These are phyloP conservation scores for Tremella yokohamensis DNA, from an alignment of 768 basidiomycete genomes.

Conservation along the genomic window DNA sequence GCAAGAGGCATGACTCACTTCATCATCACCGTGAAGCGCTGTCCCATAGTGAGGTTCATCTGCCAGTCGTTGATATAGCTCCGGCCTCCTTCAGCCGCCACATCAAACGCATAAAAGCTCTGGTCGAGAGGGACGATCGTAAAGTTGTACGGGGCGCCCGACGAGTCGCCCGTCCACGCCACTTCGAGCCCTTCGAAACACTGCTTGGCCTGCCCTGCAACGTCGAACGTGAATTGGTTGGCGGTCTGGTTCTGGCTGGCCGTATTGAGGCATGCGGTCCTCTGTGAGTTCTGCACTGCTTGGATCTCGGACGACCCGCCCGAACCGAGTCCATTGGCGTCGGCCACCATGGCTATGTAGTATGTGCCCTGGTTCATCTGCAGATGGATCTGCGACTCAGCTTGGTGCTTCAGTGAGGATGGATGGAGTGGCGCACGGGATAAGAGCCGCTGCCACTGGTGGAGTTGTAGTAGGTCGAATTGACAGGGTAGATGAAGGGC, in stretches of 20 bases:
- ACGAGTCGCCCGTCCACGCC: constrained; percentile 26
- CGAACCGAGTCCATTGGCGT: constrained; percentile 27
- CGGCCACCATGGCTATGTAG: constrained; percentile 40
- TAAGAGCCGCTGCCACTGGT: constrained; percentile 21
- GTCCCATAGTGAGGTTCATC: constrained; percentile 34
- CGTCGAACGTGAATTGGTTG: constrained; percentile 36
- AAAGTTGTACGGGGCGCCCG: constrained; percentile 37
- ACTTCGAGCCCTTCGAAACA: constrained; percentile 36
- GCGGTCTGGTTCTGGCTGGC: constrained; percentile 23
- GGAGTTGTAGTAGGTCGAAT: not conserved
- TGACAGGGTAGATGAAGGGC: constrained; percentile 3
- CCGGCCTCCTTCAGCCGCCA: constrained; percentile 15
- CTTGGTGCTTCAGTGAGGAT: not conserved
- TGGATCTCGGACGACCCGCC: constrained; percentile 43
- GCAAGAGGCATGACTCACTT: constrained; percentile 33
- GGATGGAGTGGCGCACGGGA: constrained; percentile 12
- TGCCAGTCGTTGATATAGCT: constrained; percentile 27
- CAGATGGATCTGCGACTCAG: constrained; percentile 24
- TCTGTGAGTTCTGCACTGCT: constrained; percentile 14
- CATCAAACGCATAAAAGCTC: constrained; percentile 35
- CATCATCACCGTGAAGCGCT: constrained; percentile 39
- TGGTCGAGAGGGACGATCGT: constrained; percentile 40
- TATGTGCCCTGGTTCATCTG: constrained; percentile 28
- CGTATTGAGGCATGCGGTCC: constrained; percentile 30
- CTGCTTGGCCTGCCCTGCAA: constrained; percentile 27